Evolutionary conservation across 2,329 filamentous ascomycete genomes (phyloP).

Genomic region (Beauveria sp.): DNA sequence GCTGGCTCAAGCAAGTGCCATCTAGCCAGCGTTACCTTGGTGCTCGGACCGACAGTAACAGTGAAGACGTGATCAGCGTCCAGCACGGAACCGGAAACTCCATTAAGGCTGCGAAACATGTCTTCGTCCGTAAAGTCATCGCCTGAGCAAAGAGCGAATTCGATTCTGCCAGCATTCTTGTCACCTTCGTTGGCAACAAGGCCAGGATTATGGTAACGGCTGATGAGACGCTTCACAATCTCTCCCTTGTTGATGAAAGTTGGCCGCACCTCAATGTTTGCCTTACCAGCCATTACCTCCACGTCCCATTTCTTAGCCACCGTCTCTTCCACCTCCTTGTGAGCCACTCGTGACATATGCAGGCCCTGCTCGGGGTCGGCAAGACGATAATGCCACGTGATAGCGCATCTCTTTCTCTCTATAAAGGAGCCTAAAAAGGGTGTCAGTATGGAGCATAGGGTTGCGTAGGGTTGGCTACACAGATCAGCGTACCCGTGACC

Average conservation of each 20-base stretch:
- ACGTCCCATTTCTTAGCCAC: slow-evolving; percentile 79
- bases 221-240: slow-evolving; percentile 77
- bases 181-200: slow-evolving; percentile 38
- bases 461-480: background rate
- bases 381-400: slow-evolving; percentile 95
- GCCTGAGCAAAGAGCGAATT: slow-evolving; percentile 84
- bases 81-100: slow-evolving; percentile 44
- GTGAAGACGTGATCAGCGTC: slow-evolving; percentile 67
- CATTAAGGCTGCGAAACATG: slow-evolving; percentile 78
- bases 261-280: slow-evolving; percentile 93
- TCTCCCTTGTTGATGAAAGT: slow-evolving; percentile 98
- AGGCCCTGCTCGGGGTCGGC: slow-evolving; percentile 79
- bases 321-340: slow-evolving; percentile 69
- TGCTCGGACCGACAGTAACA: slow-evolving; percentile 84
- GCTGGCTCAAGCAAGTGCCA: slow-evolving; percentile 85
- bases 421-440: slow-evolving; percentile 66
- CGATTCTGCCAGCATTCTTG: slow-evolving; percentile 46
- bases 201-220: slow-evolving; percentile 54
- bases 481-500: slow-evolving; percentile 58
- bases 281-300: slow-evolving; percentile 94
- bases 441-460: background rate
- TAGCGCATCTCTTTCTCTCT: slow-evolving; percentile 84
- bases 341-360: slow-evolving; percentile 73
- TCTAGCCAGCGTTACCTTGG: slow-evolving; percentile 81
- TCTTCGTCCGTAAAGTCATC: slow-evolving; percentile 98